Evolutionary conservation across 805 yeast genomes (phyloP), one percentile per base, ranked within the genome.

Genomic region (Kluyveromyces lactis): DNA sequence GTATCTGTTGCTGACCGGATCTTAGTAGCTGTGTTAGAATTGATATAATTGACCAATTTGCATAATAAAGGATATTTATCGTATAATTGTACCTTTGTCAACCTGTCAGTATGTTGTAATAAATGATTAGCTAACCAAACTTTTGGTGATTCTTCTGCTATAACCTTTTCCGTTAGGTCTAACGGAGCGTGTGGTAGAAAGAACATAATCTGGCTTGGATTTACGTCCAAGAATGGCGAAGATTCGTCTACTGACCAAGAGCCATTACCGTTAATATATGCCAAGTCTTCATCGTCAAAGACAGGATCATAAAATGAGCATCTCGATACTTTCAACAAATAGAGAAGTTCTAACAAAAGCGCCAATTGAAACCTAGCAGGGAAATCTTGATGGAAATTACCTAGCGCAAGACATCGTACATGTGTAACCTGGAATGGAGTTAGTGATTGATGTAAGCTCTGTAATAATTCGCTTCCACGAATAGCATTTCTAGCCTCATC

Each of bases 181-280:
- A 80, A 57, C 1, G 86, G 85, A 0, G 89, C 90, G 61, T 84
- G 95, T 0, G 94, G 94, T 34, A 84, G 65, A 51, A 75, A 83
- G 54, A 64, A 81, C 2, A 84, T 57, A 0, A 68, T 62, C 1
- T 44, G 26, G 1, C 34, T 15, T 1, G 45, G 31, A 8, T 39
- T 35, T 12, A 40, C 34, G 13, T 40, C 49, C 4, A 46, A 49
- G 42, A 55, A 52, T 2, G 54, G 53, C 2, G 41, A 26, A 13
- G 24, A 28, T 23, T 58, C 62, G 6, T 46, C 50, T 4, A 63
- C 56, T 2, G 48, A 31, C 62, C 63, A 61, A 15, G 15, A 31
- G 10, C 55, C 40, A 9, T 8, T 11, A 21, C 9, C 24, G 4
- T 43, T 31, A 7, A 77, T 56, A 16, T 64, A 49, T 3, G 46